A percentile compares a stretch with the other conserved stretches of the same genome.
These are phyloP conservation scores for Uronychia setigera DNA, from an alignment of 73 alveolate species.

Conservation along the genomic window DNA sequence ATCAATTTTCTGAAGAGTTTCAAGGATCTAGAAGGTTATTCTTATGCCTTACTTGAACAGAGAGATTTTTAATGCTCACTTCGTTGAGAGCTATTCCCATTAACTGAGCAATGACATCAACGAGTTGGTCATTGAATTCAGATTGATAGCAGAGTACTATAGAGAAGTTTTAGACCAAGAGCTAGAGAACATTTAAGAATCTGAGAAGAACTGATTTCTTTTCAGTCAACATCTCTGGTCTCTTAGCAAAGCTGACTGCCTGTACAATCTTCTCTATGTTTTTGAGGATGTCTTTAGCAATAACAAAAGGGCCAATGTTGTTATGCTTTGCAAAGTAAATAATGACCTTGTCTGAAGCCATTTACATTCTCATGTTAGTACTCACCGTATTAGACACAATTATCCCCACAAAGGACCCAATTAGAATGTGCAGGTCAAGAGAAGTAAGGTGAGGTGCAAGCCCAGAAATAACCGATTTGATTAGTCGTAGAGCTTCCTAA, in stretches of 20 bases:
- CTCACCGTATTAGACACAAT: constrained; percentile 53
- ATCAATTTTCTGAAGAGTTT: constrained; percentile 20
- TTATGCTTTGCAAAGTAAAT: constrained; percentile 64
- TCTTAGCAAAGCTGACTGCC: constrained; percentile 26
- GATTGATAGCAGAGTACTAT: constrained; percentile 35
- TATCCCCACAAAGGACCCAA: constrained; percentile 61
- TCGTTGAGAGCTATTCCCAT: neutral
- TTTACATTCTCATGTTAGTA: constrained; percentile 44
- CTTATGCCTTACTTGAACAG: neutral
- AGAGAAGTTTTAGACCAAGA: constrained; percentile 42
- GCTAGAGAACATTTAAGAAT: constrained; percentile 40
- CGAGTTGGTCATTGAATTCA: constrained; percentile 31
- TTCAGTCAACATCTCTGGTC: constrained; percentile 36
- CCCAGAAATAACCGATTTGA: constrained; percentile 32
- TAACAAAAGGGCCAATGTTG: constrained; percentile 69
- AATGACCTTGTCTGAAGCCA: constrained; percentile 66
- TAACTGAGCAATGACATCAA: constrained; percentile 38
- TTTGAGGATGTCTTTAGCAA: constrained; percentile 61
- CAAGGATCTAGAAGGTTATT: constrained; percentile 4
- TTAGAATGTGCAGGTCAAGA: constrained; percentile 54
- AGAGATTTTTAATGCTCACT: neutral
- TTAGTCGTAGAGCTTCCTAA: constrained; percentile 43
- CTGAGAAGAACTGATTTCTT: constrained; percentile 50
- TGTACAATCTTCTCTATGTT: constrained; percentile 46
- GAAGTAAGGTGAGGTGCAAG: constrained; percentile 59